Evolutionary conservation across 768 basidiomycete species (phyloP).

Genomic region (Heimioporus sp.): DNA sequence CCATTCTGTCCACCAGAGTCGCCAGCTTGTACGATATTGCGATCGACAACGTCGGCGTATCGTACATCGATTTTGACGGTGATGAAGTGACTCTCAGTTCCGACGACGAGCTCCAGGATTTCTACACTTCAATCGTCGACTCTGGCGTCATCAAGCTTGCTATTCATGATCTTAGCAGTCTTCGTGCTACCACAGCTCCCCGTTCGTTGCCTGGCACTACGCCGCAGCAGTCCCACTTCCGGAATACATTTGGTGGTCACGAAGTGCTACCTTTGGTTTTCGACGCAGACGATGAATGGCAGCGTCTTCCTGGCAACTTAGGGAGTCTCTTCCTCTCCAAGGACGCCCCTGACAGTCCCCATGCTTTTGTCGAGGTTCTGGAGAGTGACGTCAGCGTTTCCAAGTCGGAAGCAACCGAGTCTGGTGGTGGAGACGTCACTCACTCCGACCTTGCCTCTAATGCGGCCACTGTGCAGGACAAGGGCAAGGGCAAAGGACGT

Average conservation of each 20-base stretch:
- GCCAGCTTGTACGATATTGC: slow-evolving; percentile 55
- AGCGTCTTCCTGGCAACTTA: slow-evolving; percentile 45
- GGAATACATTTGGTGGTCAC: slow-evolving; percentile 59
- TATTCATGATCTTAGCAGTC: slow-evolving; percentile 54
- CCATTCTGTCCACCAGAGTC: slow-evolving; percentile 53
- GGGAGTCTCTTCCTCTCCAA: slow-evolving; percentile 40
- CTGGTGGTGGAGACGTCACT: slow-evolving; percentile 31
- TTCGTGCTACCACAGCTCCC: slow-evolving; percentile 32
- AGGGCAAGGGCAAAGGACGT: slow-evolving; percentile 48
- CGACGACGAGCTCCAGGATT: slow-evolving; percentile 75
- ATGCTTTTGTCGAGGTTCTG: slow-evolving; percentile 64
- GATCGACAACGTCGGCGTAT: slow-evolving; percentile 56
- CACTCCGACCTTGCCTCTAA: slow-evolving; percentile 25
- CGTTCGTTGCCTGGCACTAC: slow-evolving; percentile 33
- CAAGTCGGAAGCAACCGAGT: slow-evolving; percentile 29
- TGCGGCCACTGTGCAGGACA: slow-evolving; percentile 27
- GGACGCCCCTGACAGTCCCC: slow-evolving; percentile 42
- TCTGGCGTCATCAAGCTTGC: slow-evolving; percentile 50
- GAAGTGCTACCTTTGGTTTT: slow-evolving; percentile 45
- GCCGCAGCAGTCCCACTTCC: slow-evolving; percentile 38
- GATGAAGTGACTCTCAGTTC: slow-evolving; percentile 79
- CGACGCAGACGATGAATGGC: slow-evolving; percentile 63
- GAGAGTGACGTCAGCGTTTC: slow-evolving; percentile 39
- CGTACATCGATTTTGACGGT: slow-evolving; percentile 69
- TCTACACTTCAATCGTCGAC: slow-evolving; percentile 43